Conservation (phyloP, 2,329 filamentous ascomycete species). For the Ilyonectria mors-panacis region DNA sequence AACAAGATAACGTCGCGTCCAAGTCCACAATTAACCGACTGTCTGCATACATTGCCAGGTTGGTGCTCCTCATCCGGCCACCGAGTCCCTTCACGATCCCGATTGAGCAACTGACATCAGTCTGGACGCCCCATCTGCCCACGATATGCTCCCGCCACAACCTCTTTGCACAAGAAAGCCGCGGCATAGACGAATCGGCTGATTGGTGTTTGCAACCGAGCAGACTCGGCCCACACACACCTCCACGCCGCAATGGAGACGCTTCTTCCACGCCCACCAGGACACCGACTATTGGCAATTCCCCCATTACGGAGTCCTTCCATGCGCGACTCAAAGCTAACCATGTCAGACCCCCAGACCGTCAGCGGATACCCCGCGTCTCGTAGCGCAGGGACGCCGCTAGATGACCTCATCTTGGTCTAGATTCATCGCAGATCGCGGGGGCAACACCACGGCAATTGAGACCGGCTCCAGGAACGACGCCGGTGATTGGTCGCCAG, state of each 20-base stretch:
- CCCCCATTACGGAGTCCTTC: not conserved
- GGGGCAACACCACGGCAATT: conserved; percentile 27
- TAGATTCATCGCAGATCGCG: conserved; percentile 31
- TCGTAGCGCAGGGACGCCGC: conserved; percentile 4
- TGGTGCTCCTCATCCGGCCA: too few relatives aligned
- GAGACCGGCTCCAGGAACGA: conserved; percentile 26
- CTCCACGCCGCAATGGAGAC: not conserved
- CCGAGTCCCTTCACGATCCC: too few relatives aligned
- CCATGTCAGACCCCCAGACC: not conserved
- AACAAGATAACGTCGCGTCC: too few relatives aligned
- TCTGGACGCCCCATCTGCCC: not conserved
- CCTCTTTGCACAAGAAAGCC: not conserved
- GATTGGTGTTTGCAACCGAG: conserved; percentile 4
- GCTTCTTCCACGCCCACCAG: conserved; percentile 4
- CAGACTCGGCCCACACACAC: conserved; percentile 1
- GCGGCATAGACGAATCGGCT: not conserved
- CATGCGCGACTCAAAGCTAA: not conserved
- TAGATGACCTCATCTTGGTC: conserved; percentile 1
- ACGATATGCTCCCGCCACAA: not conserved
- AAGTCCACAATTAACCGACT: too few relatives aligned
- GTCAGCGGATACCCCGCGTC: conserved; percentile 14
- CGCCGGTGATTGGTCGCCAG: conserved; percentile 16
- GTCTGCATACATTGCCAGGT: too few relatives aligned
- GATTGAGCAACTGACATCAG: too few relatives aligned
- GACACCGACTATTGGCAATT: conserved; percentile 10